Evolutionary conservation across 2,329 filamentous ascomycete genomes (phyloP), one percentile per base, ranked within the genome.

Genomic region (Cercospora canescens): DNA sequence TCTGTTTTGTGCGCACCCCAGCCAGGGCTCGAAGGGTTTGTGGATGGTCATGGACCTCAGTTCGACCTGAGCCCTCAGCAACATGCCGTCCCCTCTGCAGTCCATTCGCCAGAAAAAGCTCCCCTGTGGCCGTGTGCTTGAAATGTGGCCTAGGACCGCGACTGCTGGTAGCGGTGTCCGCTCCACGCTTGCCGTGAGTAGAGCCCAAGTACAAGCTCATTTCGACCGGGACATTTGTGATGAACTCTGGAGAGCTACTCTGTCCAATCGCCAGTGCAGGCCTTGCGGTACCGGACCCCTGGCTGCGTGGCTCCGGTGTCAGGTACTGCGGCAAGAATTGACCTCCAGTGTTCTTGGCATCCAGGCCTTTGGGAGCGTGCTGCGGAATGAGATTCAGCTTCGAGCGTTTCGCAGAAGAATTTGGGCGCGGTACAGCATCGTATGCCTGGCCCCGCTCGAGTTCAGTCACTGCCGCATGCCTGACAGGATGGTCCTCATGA

Each of bases 191-290:
- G 45, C 45, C 45, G 26, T 50, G 7, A 6, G 24, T 24, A 28
- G 30, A 14, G 60, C 8, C 61, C 35, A 24, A 66, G 68, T 9
- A 39, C 11, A 35, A 60, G 28, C 39, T 56, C 62, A 62, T 67
- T 55, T 48, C 48, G 64, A 26, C 57, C 60, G 61, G 65, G 35
- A 62, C 63, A 45, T 37, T 56, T 12, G 62, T 26, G 26, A 72
- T 50, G 62, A 73, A 71, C 5, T 65, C 70, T 11, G 73, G 71
- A 11, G 73, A 73, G 68, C 72, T 74, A 61, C 71, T 74, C 65
- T 64, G 55, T 6, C 45, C 58, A 7, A 21, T 7, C 32, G 32
- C 35, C 16, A 39, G 18, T 30, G 11, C 11, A 18, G 24, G 16
- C 48, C 18, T 35, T 18, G 26, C 34, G 30, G 32, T 45, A 8